Evolutionary conservation across 495 filamentous ascomycete genomes (phyloP).

Genomic region (Aspergillus ostianus): DNA sequence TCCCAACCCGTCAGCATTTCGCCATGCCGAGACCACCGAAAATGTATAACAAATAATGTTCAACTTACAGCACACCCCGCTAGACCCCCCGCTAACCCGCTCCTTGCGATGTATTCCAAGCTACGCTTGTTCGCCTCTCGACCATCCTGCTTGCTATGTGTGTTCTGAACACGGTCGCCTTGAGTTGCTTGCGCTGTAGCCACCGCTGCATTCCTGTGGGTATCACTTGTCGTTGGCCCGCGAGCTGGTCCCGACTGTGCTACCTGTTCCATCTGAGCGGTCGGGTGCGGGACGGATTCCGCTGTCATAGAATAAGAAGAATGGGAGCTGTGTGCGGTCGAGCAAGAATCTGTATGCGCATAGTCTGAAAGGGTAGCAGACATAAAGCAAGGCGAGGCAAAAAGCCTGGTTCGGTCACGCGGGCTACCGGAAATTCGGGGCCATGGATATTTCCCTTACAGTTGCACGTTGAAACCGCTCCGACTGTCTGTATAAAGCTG

Average conservation of each 20-base stretch:
- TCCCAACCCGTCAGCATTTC: slow-evolving; percentile 8
- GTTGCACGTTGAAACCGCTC: not conserved
- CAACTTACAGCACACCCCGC: slow-evolving; percentile 80
- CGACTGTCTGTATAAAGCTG: not conserved
- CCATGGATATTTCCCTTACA: slow-evolving; percentile 13
- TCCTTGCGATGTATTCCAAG: slow-evolving; percentile 76
- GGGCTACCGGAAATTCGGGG: slow-evolving; percentile 35
- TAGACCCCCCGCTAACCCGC: slow-evolving; percentile 79
- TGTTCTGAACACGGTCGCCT: slow-evolving; percentile 8
- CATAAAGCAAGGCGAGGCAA: slow-evolving; percentile 20
- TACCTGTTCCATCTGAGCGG: slow-evolving; percentile 36
- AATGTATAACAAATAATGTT: slow-evolving; percentile 2
- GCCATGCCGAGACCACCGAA: not conserved
- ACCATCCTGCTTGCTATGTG: slow-evolving; percentile 15
- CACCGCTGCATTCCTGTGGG: slow-evolving; percentile 14
- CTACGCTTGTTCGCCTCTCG: slow-evolving; percentile 61
- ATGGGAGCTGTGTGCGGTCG: slow-evolving; percentile 9
- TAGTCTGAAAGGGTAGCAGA: slow-evolving; percentile 32
- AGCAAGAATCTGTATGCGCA: slow-evolving; percentile 25
- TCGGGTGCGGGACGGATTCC: slow-evolving; percentile 21
- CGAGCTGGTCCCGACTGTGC: slow-evolving; percentile 28
- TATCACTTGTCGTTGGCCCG: slow-evolving; percentile 25
- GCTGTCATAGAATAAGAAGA: slow-evolving; percentile 11
- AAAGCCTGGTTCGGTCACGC: slow-evolving; percentile 19
- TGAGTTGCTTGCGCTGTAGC: slow-evolving; percentile 17